These are phyloP conservation scores for Amanita rubescens DNA, from an alignment of 768 basidiomycete genomes.

Conservation along the genomic window DNA sequence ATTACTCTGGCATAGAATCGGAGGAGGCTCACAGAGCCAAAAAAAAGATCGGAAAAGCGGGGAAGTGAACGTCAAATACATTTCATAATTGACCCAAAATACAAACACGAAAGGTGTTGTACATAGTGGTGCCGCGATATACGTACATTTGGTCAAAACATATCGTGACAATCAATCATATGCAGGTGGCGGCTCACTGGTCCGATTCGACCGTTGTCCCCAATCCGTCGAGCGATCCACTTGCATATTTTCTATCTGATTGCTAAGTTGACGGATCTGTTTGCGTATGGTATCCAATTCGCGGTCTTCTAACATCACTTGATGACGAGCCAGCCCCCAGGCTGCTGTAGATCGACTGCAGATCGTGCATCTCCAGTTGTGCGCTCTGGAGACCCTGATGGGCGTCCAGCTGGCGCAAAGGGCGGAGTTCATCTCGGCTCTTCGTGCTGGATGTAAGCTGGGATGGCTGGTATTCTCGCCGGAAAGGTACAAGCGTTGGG, in stretches of 20 bases:
- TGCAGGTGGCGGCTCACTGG: constrained; percentile 1
- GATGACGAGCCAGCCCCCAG: not conserved
- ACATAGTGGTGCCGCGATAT: too few species aligned
- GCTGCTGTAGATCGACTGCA: not conserved
- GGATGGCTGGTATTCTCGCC: not conserved
- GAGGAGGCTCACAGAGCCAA: too few species aligned
- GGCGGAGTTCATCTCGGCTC: not conserved
- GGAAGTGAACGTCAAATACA: too few species aligned
- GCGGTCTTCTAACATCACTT: not conserved
- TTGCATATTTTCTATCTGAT: constrained; percentile 9
- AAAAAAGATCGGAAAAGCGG: too few species aligned
- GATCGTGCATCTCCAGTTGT: not conserved
- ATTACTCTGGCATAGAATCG: too few species aligned
- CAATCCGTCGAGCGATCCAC: constrained; percentile 8
- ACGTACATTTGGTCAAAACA: too few species aligned
- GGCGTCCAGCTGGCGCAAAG: not conserved
- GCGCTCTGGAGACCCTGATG: not conserved
- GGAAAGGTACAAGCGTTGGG: not conserved
- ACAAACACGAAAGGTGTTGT: too few species aligned
- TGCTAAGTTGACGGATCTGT: constrained; percentile 7
- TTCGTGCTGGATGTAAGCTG: too few species aligned
- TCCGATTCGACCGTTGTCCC: constrained; percentile 9
- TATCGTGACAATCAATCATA: not conserved
- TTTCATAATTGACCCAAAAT: too few species aligned
- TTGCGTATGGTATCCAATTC: constrained; percentile 2